phyloP scores from a whole-genome alignment of 768 basidiomycete genomes.

The Lactarius pseudohatsudake region DNA sequence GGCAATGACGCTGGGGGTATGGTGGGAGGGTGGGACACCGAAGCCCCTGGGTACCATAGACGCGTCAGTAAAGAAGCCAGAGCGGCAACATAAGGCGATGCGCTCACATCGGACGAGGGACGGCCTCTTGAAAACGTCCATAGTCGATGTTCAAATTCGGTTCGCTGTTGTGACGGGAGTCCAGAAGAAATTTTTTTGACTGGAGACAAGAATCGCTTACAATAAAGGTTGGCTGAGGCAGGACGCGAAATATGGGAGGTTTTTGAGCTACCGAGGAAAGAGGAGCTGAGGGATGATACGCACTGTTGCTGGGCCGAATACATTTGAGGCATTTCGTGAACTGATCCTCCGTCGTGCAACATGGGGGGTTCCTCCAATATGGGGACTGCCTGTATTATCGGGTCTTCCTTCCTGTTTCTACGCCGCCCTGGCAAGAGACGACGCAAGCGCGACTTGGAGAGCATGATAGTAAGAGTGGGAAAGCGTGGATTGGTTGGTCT shows the following conservation, averaged over 20 bases:
- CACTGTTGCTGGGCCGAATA: constrained; percentile 4
- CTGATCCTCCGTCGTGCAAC: constrained; percentile 13
- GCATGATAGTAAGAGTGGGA: constrained; percentile 9
- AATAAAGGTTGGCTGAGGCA: background rate
- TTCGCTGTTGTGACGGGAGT: constrained; percentile 16
- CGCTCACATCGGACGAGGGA: constrained; percentile 17
- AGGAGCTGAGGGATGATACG: constrained; percentile 1
- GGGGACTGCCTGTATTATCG: constrained; percentile 19
- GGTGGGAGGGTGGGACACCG: constrained; percentile 4
- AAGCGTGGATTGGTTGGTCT: background rate
- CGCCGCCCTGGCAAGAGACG: constrained; percentile 23
- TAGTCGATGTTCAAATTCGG: constrained; percentile 26
- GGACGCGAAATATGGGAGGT: background rate
- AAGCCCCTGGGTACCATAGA: constrained; percentile 7
- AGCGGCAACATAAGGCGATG: too few species aligned
- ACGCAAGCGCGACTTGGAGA: constrained; percentile 21
- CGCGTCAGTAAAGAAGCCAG: background rate
- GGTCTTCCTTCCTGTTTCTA: constrained; percentile 18
- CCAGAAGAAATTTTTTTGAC: background rate
- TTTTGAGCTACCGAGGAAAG: constrained; percentile 4
- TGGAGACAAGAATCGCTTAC: constrained; percentile 2
- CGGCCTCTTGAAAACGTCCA: constrained; percentile 26
- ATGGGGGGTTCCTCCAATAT: constrained; percentile 13
- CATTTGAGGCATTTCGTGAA: constrained; percentile 7
- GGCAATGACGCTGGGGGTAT: constrained; percentile 2